Conservation (phyloP, 495 filamentous ascomycete species). For the Tuber aestivum region DNA sequence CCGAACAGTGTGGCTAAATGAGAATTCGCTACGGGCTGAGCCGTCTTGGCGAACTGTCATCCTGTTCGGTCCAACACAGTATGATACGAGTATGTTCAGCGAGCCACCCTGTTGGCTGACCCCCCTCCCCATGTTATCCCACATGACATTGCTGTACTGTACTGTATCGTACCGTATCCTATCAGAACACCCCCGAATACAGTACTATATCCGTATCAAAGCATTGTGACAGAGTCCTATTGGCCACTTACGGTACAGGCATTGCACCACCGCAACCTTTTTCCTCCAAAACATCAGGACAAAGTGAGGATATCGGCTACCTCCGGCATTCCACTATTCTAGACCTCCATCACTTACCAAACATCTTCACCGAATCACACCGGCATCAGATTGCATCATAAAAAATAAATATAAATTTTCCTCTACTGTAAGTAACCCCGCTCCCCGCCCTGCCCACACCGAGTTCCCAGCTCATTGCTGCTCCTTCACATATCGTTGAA, state of each 20-base stretch:
- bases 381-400: not conserved
- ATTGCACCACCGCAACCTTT: not conserved
- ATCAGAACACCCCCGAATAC: too few species aligned
- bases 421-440: not conserved
- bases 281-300: not conserved
- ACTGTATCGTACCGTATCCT: too few species aligned
- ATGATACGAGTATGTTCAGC: too few species aligned
- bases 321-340: not conserved
- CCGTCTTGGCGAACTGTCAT: too few species aligned
- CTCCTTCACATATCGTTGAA: not conserved
- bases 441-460: not conserved
- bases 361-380: not conserved
- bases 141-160: too few species aligned
- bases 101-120: too few species aligned
- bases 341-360: not conserved
- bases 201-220: too few species aligned
- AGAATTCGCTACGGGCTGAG: too few species aligned
- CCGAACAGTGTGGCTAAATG: too few species aligned
- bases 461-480: not conserved
- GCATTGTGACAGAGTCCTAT: not conserved
- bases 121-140: too few species aligned
- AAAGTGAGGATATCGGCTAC: not conserved
- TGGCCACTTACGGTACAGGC: not conserved
- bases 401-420: slow-evolving; percentile 1
- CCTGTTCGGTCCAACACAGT: too few species aligned